These are phyloP conservation scores for Penicillium freii DNA, from an alignment of 2,329 filamentous ascomycete genomes.

Conservation along the genomic window DNA sequence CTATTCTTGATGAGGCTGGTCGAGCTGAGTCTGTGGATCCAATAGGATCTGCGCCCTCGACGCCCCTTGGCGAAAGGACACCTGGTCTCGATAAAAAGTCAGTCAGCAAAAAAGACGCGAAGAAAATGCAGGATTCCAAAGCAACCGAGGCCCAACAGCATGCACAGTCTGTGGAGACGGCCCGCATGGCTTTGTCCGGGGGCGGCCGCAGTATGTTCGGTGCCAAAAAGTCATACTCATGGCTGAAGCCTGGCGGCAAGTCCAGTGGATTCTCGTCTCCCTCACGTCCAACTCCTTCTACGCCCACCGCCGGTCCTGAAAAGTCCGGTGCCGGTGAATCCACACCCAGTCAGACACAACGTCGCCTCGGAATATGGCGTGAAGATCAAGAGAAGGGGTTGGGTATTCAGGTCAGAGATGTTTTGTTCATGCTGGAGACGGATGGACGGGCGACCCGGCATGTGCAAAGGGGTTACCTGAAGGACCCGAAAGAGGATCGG, in stretches of 20 bases:
- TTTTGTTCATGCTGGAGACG: constrained; percentile 73
- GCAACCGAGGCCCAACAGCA: constrained; percentile 76
- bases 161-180: constrained; percentile 78
- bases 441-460: constrained; percentile 59
- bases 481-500: constrained; percentile 44
- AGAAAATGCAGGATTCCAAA: constrained; percentile 69
- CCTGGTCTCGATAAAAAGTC: constrained; percentile 64
- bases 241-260: constrained; percentile 43
- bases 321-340: constrained; percentile 30
- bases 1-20: constrained; percentile 52
- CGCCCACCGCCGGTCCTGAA: constrained; percentile 31
- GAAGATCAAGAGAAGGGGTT: constrained; percentile 75
- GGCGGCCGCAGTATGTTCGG: constrained; percentile 47
- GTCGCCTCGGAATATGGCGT: constrained; percentile 68
- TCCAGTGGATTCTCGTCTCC: constrained; percentile 42
- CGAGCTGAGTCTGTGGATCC: constrained; percentile 59
- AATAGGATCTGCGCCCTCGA: constrained; percentile 60
- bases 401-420: constrained; percentile 80
- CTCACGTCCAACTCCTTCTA: constrained; percentile 32
- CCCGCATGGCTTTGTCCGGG: constrained; percentile 61
- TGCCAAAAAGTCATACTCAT: constrained; percentile 49
- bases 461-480: constrained; percentile 45
- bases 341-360: constrained; percentile 49
- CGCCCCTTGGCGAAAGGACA: constrained; percentile 48
- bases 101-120: constrained; percentile 83